Conservation (phyloP, 306 rosid species). For the Delonix regia region DNA sequence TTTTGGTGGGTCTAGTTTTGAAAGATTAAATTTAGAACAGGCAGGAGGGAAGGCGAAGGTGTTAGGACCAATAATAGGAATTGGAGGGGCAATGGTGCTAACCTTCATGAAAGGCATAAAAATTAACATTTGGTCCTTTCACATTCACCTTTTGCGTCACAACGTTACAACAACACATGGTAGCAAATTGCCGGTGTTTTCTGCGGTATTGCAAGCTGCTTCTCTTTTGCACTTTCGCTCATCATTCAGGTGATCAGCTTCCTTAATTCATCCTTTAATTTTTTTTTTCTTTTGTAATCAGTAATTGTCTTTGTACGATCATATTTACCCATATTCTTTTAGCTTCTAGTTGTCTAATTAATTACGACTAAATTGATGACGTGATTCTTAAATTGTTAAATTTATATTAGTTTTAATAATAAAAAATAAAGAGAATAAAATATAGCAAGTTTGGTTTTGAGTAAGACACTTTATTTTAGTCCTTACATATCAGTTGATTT, state of each 20-base stretch:
- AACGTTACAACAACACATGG: conserved; percentile 25
- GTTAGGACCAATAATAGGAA: conserved; percentile 44
- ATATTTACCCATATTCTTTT: no score
- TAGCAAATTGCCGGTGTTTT: conserved; percentile 41
- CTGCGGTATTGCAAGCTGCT: conserved; percentile 47
- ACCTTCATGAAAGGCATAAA: conserved; percentile 48
- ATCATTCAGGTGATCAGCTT: conserved; percentile 49
- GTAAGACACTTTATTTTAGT: no score
- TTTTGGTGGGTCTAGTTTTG: conserved; percentile 5
- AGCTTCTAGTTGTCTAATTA: no score
- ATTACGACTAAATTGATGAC: no score
- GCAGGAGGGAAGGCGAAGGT: conserved; percentile 45
- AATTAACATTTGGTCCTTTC: conserved; percentile 41
- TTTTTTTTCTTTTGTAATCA: no score
- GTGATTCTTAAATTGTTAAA: no score
- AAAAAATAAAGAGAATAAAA: no score
- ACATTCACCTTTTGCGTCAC: conserved; percentile 46
- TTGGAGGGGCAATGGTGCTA: conserved; percentile 48
- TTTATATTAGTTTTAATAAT: no score
- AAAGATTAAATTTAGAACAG: conserved; percentile 28
- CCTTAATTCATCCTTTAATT: no score
- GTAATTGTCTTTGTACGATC: no score
- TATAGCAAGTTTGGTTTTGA: no score
- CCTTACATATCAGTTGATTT: no score
- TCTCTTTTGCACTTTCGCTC: conserved; percentile 47